Conservation (phyloP, 2,329 filamentous ascomycete genomes). For the Sporothrix dimorphospora region DNA sequence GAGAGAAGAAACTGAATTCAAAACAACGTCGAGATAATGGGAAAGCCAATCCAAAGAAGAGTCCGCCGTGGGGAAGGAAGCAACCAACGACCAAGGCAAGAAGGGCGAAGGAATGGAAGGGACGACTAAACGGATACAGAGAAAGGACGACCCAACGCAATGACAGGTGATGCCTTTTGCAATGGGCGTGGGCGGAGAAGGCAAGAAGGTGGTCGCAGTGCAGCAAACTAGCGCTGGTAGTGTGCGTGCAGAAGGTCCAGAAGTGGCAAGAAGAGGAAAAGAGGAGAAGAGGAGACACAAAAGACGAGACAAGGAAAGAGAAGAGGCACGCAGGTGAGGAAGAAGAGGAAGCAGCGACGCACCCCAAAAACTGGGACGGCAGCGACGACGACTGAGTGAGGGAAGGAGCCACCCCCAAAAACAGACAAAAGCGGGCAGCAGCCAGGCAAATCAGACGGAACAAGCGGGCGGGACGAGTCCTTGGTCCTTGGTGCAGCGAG, state of each 20-base stretch:
- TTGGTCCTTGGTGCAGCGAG: too few relatives aligned
- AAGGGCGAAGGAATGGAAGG: conserved; percentile 4
- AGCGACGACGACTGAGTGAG: conserved; percentile 15
- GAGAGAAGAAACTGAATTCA: background rate
- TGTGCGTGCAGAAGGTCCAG: conserved; percentile 3
- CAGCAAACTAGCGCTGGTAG: conserved; percentile 21
- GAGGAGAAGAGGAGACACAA: background rate
- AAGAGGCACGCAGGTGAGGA: background rate
- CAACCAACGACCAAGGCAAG: conserved; percentile 5
- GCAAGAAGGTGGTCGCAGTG: conserved; percentile 17
- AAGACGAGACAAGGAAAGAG: background rate
- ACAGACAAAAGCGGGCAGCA: background rate
- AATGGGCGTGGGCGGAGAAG: background rate
- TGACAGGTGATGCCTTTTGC: background rate
- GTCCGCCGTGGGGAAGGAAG: background rate
- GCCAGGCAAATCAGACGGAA: conserved; percentile 24
- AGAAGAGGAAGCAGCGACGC: background rate
- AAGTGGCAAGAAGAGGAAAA: background rate
- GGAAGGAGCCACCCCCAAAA: conserved; percentile 14
- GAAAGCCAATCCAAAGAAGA: background rate
- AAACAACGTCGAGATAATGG: conserved; percentile 5
- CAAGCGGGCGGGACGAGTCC: conserved; percentile 16
- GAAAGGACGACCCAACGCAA: conserved; percentile 10
- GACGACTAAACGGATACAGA: background rate
- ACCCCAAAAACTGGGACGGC: conserved; percentile 5